These are phyloP conservation scores for Psilocybe subaeruginosa DNA, from an alignment of 768 basidiomycete genomes.

Conservation along the genomic window DNA sequence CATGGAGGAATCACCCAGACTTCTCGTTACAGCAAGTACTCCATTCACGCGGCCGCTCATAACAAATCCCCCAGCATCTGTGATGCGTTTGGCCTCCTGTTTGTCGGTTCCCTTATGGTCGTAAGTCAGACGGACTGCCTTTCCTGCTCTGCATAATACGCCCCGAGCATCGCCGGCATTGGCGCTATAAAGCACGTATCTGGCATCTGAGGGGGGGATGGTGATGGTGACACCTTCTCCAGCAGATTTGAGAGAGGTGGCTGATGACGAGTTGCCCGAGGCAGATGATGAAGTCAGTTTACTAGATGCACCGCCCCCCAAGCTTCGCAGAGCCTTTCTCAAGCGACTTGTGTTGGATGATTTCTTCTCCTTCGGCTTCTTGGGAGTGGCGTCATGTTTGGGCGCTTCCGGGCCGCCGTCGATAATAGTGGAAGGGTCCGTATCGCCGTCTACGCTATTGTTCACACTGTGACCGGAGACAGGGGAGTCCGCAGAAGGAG, in stretches of 20 bases:
- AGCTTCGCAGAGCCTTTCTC: conserved; percentile 56
- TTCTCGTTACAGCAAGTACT: conserved; percentile 94
- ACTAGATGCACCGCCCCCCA: conserved; percentile 40
- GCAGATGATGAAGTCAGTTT: conserved; percentile 32
- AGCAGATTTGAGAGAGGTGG: conserved; percentile 28
- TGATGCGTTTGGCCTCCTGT: conserved; percentile 97
- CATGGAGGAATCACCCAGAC: conserved; percentile 97
- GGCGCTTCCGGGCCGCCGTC: conserved; percentile 45
- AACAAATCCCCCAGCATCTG: conserved; percentile 97
- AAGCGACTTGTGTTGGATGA: conserved; percentile 52
- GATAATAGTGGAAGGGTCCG: conserved; percentile 32
- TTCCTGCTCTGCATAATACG: conserved; percentile 89
- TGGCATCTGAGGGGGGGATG: conserved; percentile 52
- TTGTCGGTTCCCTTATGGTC: conserved; percentile 98
- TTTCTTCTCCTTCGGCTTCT: conserved; percentile 48
- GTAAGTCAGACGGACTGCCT: conserved; percentile 92
- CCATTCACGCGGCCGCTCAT: conserved; percentile 99
- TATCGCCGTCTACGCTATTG: conserved; percentile 32
- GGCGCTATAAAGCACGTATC: conserved; percentile 89
- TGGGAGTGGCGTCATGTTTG: conserved; percentile 11
- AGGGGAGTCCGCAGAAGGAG: conserved; percentile 37
- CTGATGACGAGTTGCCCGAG: conserved; percentile 38
- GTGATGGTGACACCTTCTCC: conserved; percentile 32
- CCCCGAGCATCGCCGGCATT: conserved; percentile 97
- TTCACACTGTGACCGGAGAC: conserved; percentile 34